Evolutionary conservation across 805 yeast species (phyloP), one percentile per base, ranked within the genome.

Genomic region (Torulaspora gathmanii): DNA sequence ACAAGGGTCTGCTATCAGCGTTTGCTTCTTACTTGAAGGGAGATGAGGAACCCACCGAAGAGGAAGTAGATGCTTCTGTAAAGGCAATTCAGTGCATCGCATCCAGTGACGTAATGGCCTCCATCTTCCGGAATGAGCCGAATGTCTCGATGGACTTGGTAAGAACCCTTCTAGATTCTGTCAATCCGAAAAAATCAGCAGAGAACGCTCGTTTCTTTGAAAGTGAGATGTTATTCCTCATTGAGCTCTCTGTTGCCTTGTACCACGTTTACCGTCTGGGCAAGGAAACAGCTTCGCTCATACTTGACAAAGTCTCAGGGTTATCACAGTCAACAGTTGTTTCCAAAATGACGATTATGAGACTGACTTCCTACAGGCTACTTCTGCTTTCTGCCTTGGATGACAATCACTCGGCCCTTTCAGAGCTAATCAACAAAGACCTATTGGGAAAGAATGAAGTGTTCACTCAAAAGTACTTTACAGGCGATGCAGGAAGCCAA

Each of bases 21-120:
- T 82, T 93, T 56, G 89, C 97, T 1, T 87, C 96, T 0, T 91
- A 89, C 58, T 75, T 93, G 65, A 86, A 93, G 51, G 93, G 97
- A 15, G 97, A 89, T 57, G 95, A 87, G 43, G 98, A 91, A 63
- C 99, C 99, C 10, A 78, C 95, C 1, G 95, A 86, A 45, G 95
- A 87, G 58, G 97, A 91, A 55, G 83, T 93, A 40, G 95, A 89
- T 51, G 77, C 86, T 4, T 86, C 98, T 0, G 64, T 84, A 11
- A 82, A 88, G 4, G 85, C 96, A 0, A 68, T 83, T 34, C 95
- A 90, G 53, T 91, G 97, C 61, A 73, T 91, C 41, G 78, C 78
- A 42, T 79, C 91, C 0, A 80, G 93, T 50, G 76, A 77, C 40
- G 68, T 89, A 4, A 64, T 74, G 3, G 70, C 71, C 1, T 68